A percentile compares a stretch with the other conserved stretches of the same genome.
Evolutionary conservation across 1,284 basidiomycete species (phyloP).

Genomic region (Microbotryum scabiosae): DNA sequence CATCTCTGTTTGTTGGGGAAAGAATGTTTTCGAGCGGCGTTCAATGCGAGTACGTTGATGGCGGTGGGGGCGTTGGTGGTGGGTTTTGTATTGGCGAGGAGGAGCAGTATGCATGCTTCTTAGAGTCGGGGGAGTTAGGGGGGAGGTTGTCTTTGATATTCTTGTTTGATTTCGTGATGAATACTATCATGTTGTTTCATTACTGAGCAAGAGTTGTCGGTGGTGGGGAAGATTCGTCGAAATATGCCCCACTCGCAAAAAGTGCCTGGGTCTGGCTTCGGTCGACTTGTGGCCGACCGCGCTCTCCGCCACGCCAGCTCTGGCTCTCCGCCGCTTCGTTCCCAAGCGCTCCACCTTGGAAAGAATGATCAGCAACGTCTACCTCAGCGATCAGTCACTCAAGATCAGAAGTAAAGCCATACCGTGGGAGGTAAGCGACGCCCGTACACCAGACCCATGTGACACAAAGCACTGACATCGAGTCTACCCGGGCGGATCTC

Average conservation of each 20-base stretch:
- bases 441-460: too few species aligned
- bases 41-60: constrained; percentile 15
- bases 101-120: neutral
- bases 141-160: too few species aligned
- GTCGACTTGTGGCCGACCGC: too few species aligned
- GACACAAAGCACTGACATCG: neutral
- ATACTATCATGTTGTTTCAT: neutral
- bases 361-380: constrained; percentile 62
- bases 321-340: neutral
- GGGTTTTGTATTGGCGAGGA: neutral
- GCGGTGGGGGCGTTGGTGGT: constrained; percentile 9
- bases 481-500: neutral
- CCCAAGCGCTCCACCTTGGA: neutral
- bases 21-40: constrained; percentile 16
- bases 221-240: too few species aligned
- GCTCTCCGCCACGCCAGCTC: neutral
- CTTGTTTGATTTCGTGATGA: neutral
- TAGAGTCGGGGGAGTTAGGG: too few species aligned
- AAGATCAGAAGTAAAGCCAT: constrained; percentile 85
- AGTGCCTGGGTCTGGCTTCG: too few species aligned
- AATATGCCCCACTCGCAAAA: too few species aligned
- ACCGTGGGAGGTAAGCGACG: constrained; percentile 76
- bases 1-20: constrained; percentile 12
- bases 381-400: constrained; percentile 74
- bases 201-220: neutral